Evolutionary conservation across 2,329 filamentous ascomycete genomes (phyloP).

Genomic region (Gaeumannomyces tritici): DNA sequence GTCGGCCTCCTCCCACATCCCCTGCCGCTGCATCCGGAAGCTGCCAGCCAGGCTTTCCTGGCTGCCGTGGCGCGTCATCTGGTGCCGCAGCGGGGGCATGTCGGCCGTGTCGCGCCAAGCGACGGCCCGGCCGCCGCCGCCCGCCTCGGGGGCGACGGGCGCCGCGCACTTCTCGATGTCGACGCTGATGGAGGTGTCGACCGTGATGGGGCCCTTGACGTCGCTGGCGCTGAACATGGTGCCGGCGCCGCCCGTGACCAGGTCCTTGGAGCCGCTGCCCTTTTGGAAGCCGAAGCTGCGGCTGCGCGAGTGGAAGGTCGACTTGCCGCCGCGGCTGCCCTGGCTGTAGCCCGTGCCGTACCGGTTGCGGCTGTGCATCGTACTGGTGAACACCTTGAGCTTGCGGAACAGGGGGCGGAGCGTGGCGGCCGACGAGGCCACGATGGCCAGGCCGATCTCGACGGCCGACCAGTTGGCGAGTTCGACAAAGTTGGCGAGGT

Average conservation of each 20-base stretch:
- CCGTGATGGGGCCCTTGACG: not conserved
- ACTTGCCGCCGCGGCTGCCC: not conserved
- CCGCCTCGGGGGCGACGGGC: too few species aligned
- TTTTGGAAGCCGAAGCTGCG: not conserved
- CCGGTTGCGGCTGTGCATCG: not conserved
- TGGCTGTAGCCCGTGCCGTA: not conserved
- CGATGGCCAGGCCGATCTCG: conserved; percentile 31
- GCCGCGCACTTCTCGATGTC: conserved; percentile 1
- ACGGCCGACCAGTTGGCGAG: conserved; percentile 36
- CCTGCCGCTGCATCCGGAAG: not conserved
- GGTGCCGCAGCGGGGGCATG: not conserved
- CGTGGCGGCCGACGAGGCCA: conserved; percentile 27
- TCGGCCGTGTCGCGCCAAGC: not conserved
- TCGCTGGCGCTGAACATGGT: not conserved
- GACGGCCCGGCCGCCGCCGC: not conserved
- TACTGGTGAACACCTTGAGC: not conserved
- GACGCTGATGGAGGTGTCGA: not conserved
- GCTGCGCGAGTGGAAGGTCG: not conserved
- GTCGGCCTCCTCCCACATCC: not conserved
- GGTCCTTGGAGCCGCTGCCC: not conserved
- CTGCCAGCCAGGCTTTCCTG: not conserved
- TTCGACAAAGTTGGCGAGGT: conserved; percentile 31
- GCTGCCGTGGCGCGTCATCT: not conserved
- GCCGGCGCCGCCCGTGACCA: not conserved
- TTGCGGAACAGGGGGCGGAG: conserved; percentile 24